phyloP scores from a whole-genome alignment of 495 filamentous ascomycete genomes.

The Neurospora discreta region DNA sequence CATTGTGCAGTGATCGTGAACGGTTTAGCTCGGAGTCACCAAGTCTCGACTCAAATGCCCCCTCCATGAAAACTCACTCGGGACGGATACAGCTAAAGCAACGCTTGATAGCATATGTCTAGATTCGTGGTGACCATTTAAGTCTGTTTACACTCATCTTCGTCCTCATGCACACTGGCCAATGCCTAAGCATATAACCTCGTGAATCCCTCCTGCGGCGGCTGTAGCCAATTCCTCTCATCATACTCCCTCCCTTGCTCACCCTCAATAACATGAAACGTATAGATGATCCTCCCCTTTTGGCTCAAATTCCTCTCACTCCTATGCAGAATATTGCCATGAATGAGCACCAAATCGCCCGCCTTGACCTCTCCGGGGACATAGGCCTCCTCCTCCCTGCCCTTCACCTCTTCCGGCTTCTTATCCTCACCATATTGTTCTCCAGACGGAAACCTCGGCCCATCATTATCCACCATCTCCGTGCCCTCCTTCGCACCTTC shows the following conservation, averaged over 20 bases:
- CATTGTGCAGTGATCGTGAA: background rate
- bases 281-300: slow-evolving; percentile 89
- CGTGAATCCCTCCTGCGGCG: slow-evolving; percentile 64
- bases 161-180: background rate
- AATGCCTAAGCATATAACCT: slow-evolving; percentile 35
- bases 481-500: slow-evolving; percentile 30
- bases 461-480: slow-evolving; percentile 39
- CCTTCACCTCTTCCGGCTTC: background rate
- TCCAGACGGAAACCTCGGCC: slow-evolving; percentile 29
- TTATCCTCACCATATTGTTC: slow-evolving; percentile 27
- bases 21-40: background rate
- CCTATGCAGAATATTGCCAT: slow-evolving; percentile 93
- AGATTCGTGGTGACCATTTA: background rate
- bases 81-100: background rate
- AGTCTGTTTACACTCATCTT: background rate
- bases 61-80: background rate
- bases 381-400: slow-evolving; percentile 34
- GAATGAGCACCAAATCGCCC: slow-evolving; percentile 82
- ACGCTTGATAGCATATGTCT: background rate
- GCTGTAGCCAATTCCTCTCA: slow-evolving; percentile 85
- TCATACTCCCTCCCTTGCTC: slow-evolving; percentile 60
- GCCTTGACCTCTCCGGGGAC: slow-evolving; percentile 72
- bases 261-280: slow-evolving; percentile 93
- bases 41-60: background rate
- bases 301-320: slow-evolving; percentile 81